Conservation (phyloP, 352 stramenopile species). For the Phytophthora vignae region DNA sequence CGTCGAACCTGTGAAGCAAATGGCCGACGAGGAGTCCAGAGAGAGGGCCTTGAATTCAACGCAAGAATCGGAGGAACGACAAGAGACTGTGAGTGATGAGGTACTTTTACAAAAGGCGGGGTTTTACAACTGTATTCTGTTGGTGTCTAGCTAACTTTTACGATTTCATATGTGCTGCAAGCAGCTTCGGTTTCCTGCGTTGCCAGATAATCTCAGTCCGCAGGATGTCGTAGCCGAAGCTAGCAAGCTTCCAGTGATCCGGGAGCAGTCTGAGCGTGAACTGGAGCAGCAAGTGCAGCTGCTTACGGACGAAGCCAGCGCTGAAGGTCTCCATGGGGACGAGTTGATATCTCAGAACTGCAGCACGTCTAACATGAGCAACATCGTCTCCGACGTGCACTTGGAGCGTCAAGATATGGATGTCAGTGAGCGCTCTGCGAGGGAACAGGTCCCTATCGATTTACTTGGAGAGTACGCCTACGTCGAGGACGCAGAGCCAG, state of each 20-base stretch:
- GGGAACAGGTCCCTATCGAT: not conserved
- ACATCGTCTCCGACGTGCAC: slow-evolving; percentile 30
- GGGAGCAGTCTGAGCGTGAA: slow-evolving; percentile 32
- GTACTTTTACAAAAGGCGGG: slow-evolving; percentile 1
- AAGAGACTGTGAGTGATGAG: slow-evolving; percentile 31
- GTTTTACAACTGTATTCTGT: not conserved
- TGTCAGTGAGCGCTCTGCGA: no score
- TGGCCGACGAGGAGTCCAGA: not conserved
- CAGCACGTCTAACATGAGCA: slow-evolving; percentile 20
- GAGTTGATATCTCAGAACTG: slow-evolving; percentile 41
- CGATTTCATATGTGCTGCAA: not conserved
- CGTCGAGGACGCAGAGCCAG: not conserved
- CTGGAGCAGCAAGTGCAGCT: slow-evolving; percentile 25
- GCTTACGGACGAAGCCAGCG: slow-evolving; percentile 27
- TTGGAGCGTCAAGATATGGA: not conserved
- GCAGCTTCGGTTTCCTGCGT: slow-evolving; percentile 31
- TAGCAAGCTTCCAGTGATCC: slow-evolving; percentile 34
- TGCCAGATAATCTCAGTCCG: slow-evolving; percentile 11
- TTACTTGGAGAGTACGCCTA: not conserved
- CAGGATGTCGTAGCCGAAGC: slow-evolving; percentile 26
- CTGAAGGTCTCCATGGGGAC: slow-evolving; percentile 10
- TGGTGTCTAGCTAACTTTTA: slow-evolving; percentile 3
- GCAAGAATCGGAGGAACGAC: slow-evolving; percentile 11
- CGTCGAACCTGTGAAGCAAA: not conserved
- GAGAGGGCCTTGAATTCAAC: not conserved